These are phyloP conservation scores for Primulina eburnea DNA, from an alignment of 257 asterid genomes.

Conservation along the genomic window DNA sequence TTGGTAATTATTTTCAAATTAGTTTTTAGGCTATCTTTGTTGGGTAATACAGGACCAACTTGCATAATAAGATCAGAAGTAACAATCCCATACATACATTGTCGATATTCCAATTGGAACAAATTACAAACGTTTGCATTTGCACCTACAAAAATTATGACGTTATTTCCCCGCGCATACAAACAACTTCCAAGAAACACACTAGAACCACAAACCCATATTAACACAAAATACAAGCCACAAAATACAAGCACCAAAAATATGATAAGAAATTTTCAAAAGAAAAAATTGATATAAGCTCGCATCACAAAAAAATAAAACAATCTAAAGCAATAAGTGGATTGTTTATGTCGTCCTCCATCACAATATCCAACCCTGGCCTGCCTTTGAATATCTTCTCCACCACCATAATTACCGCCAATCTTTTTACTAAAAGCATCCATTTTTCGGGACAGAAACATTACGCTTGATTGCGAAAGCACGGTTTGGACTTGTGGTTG, in stretches of 20 bases:
- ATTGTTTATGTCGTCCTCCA: conserved; percentile 71
- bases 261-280: too few relatives aligned
- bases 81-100: neutral
- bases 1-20: neutral
- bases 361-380: conserved; percentile 39
- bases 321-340: conserved; percentile 84
- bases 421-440: conserved; percentile 33
- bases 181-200: neutral
- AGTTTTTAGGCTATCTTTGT: too few relatives aligned
- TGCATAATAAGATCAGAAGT: neutral
- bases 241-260: neutral
- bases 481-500: conserved; percentile 31
- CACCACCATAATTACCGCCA: conserved; percentile 28
- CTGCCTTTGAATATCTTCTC: conserved; percentile 25
- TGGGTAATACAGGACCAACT: neutral
- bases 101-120: neutral
- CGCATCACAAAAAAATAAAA: conserved; percentile 57
- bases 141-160: neutral
- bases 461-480: conserved; percentile 9
- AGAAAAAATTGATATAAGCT: too few relatives aligned
- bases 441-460: conserved; percentile 25
- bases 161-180: neutral
- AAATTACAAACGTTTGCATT: neutral
- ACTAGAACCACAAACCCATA: neutral
- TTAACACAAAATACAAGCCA: neutral